Base-by-base conservation (phyloP, 1,284 basidiomycete genomes). In the Tylopilus sp. region DNA sequence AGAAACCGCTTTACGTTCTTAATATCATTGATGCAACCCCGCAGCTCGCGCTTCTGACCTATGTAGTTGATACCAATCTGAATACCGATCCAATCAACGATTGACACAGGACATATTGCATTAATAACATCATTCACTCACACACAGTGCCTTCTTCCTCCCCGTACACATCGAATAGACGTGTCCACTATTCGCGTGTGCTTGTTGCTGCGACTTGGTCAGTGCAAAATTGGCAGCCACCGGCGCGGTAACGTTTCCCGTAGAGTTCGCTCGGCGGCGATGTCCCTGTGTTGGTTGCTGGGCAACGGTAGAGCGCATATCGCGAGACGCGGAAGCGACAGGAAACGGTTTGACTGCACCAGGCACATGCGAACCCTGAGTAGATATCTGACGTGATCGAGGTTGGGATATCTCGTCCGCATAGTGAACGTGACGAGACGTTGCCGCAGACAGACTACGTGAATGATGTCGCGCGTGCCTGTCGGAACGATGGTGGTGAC, bases 1-100 rank as follows among this genome's bases (percentile, higher is more conserved):
- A 94, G 74, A 74, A 92, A 94, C 14, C 77, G 70, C 48, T 80
- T 77, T 43, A 94, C 80, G 59, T 86, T 85, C 58, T 74, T 77
- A 11, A 86, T 88, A 66, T 96, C 93, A 62, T 94, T 94, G 62
- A 93, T 81, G 61, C 93, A 94, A 6, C 92, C 92, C 2, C 76
- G 72, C 9, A 94, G 77, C 59, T 82, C 81, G 49, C 82, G 79
- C 1, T 63, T 61, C 53, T 83, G 80, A 1, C 90, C 87, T 13
- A 64, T 65, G 65, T 94, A 95, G 70, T 94, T 94, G 62, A 94
- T 86, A 0, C 88, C 89, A 58, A 91, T 85, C 86, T 68, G 22
- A 7, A 48, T 29, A 24, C 22, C 40, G 36, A 19, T 20, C 4
- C 22, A 7, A 28, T 32, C 20, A 22, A 31, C 11, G 33, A 26